Evolutionary conservation across 1,139 yeast species (phyloP), one percentile per base, ranked within the genome.

Genomic region (Kurtzmaniella quercitrusa): DNA sequence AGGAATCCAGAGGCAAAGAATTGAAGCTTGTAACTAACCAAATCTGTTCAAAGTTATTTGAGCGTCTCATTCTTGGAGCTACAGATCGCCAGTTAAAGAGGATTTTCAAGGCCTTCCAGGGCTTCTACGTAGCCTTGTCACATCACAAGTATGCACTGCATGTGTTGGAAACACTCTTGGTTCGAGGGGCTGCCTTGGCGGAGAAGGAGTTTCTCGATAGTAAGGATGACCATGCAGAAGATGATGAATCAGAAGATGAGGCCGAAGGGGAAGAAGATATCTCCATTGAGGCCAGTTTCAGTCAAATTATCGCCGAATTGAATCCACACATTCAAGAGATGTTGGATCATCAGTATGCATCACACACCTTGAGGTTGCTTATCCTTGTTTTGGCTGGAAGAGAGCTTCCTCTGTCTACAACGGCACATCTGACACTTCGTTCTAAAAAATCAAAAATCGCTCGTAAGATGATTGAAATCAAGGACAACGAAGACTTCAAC

Each of bases 71-170:
- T n/a, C 65, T 87, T 40, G 69, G 73, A 31, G 85, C 91, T 14
- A 72, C 75, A 34, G 84, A 81, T 48, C 68, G 64, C 15, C 95
- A 90, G 60, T 64, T 89, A 48, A 79, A 82, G 59, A 62, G 68
- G 34, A 63, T 91, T 1, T 86, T 86, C 60, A 75, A 73, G 46
- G 80, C 82, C 4, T 85, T 90, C 55, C 72, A 73, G 40, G 88
- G 85, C 12, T 86, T 85, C 54, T 86, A 87, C 57, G 79, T 77
- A 23, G 79, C 85, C n/a, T 70, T 91, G 48, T 79, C 94, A 2
- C 82, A 81, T 54, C 97, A 93, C 57, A 90, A 91, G 59, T 93
- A 89, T 60, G 83, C 97, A 1, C 91, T 98, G 0, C 98, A 93
- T 62, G 95, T 94, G 44, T 73, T 90, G 43, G 98, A 93, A 61